Percentiles rank a stretch among this genome's conserved stretches.
These are phyloP conservation scores for Trichoderma lentiforme DNA, from an alignment of 2,329 filamentous ascomycete species.

Conservation along the genomic window DNA sequence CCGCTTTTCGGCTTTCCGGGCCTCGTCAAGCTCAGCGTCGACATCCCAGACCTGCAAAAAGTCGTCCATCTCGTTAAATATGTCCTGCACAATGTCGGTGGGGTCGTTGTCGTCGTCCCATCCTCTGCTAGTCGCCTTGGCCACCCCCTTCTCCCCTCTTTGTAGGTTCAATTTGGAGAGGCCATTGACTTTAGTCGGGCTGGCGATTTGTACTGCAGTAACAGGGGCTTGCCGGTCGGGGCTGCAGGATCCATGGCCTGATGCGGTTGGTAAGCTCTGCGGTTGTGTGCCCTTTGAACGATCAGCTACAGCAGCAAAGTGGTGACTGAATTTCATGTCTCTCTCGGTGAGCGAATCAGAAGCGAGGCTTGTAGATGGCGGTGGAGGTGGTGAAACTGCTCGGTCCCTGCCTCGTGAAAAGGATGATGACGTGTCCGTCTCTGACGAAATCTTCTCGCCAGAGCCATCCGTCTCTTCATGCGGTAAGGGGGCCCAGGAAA, in stretches of 20 bases:
- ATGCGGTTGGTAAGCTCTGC: constrained; percentile 41
- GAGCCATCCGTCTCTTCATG: constrained; percentile 23
- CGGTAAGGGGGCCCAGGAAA: constrained; percentile 38
- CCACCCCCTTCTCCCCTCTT: not conserved
- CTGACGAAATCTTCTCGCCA: not conserved
- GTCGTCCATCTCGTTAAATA: constrained; percentile 37
- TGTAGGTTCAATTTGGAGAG: not conserved
- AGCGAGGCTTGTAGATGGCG: constrained; percentile 40
- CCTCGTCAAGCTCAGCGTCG: constrained; percentile 35
- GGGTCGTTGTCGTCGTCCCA: constrained; percentile 29
- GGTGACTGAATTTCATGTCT: constrained; percentile 42
- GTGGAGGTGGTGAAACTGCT: constrained; percentile 34
- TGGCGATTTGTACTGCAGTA: constrained; percentile 19
- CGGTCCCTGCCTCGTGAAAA: constrained; percentile 22
- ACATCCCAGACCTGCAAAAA: constrained; percentile 35
- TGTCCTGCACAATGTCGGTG: constrained; percentile 36
- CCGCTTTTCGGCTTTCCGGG: constrained; percentile 23
- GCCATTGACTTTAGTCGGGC: not conserved
- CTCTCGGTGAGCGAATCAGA: constrained; percentile 34
- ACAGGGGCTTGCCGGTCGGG: constrained; percentile 29
- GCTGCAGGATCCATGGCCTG: constrained; percentile 33
- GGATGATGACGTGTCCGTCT: constrained; percentile 7
- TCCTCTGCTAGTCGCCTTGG: constrained; percentile 16
- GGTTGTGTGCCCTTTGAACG: constrained; percentile 31
- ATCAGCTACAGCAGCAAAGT: constrained; percentile 45